Evolutionary conservation across 2,329 filamentous ascomycete species (phyloP).

Genomic region (Alternaria consortialis): DNA sequence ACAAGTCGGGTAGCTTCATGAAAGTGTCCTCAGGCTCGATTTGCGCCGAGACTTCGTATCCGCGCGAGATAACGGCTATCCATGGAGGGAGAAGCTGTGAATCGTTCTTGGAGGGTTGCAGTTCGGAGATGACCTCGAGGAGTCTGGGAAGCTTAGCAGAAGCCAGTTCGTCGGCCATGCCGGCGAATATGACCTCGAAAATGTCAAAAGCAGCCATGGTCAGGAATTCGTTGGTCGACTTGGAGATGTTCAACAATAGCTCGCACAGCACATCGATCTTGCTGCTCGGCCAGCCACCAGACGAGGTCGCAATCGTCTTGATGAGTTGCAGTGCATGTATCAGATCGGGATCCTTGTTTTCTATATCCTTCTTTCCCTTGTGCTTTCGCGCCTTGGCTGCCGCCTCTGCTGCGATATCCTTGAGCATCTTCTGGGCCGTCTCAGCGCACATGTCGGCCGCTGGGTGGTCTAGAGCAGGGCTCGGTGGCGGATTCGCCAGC

Average conservation of each 20-base stretch:
- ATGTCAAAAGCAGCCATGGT: slow-evolving; percentile 97
- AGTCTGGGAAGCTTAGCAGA: slow-evolving; percentile 89
- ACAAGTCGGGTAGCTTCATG: slow-evolving; percentile 84
- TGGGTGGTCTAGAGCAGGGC: slow-evolving; percentile 91
- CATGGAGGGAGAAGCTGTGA: slow-evolving; percentile 93
- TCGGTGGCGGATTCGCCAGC: slow-evolving; percentile 85
- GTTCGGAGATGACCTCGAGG: slow-evolving; percentile 88
- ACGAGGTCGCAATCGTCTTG: slow-evolving; percentile 85
- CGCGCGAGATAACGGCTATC: slow-evolving; percentile 93
- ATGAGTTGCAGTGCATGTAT: slow-evolving; percentile 93
- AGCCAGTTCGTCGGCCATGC: slow-evolving; percentile 86
- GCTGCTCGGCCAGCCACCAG: slow-evolving; percentile 93
- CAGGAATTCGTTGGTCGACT: slow-evolving; percentile 91
- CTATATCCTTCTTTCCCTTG: slow-evolving; percentile 61
- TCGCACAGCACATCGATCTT: slow-evolving; percentile 95
- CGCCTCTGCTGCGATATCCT: slow-evolving; percentile 76
- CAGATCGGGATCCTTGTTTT: slow-evolving; percentile 78
- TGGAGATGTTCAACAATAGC: slow-evolving; percentile 85
- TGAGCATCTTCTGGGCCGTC: slow-evolving; percentile 81
- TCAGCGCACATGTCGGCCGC: slow-evolving; percentile 97
- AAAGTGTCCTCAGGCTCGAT: slow-evolving; percentile 91
- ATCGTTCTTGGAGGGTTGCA: slow-evolving; percentile 91
- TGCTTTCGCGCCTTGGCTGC: slow-evolving; percentile 75
- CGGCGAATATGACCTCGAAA: slow-evolving; percentile 95
- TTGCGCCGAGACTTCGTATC: slow-evolving; percentile 92